Conservation (phyloP, 768 basidiomycete species). For the Tricholoma sp. region DNA sequence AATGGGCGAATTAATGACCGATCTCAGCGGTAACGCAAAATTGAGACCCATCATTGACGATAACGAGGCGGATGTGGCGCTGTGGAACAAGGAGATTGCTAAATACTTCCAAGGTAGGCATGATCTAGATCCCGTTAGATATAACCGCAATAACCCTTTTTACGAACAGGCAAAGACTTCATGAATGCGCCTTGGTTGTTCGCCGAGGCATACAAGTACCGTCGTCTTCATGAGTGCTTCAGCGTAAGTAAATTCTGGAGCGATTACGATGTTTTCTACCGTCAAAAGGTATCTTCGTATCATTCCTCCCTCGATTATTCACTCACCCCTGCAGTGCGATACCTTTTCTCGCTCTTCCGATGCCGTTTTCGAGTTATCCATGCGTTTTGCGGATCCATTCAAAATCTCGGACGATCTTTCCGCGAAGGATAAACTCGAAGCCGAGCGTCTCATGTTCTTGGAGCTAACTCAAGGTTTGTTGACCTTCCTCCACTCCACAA, state of each 20-base stretch:
- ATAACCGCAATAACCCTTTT: background rate
- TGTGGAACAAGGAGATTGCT: constrained; percentile 97
- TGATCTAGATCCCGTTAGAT: background rate
- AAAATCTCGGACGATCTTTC: constrained; percentile 50
- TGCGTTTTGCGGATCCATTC: constrained; percentile 85
- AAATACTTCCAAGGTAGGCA: constrained; percentile 82
- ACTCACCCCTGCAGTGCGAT: constrained; percentile 56
- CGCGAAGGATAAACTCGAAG: constrained; percentile 54
- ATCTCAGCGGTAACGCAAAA: constrained; percentile 79
- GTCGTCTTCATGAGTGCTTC: constrained; percentile 90
- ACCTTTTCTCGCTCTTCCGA: constrained; percentile 91
- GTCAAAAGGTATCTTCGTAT: constrained; percentile 61
- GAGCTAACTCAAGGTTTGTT: constrained; percentile 83
- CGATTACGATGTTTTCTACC: constrained; percentile 91
- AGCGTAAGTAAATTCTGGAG: constrained; percentile 86
- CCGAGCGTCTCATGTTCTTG: constrained; percentile 80
- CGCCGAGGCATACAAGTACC: constrained; percentile 92
- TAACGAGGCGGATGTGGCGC: constrained; percentile 83
- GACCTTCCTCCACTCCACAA: background rate
- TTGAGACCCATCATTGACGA: constrained; percentile 88
- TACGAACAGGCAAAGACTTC: constrained; percentile 66
- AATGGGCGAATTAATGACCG: constrained; percentile 86
- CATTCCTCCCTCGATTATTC: background rate
- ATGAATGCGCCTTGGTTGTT: constrained; percentile 98
- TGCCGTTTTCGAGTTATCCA: constrained; percentile 91